These are phyloP conservation scores for Chlorella sp. DNA, from an alignment of 139 green algal species.

Conservation along the genomic window DNA sequence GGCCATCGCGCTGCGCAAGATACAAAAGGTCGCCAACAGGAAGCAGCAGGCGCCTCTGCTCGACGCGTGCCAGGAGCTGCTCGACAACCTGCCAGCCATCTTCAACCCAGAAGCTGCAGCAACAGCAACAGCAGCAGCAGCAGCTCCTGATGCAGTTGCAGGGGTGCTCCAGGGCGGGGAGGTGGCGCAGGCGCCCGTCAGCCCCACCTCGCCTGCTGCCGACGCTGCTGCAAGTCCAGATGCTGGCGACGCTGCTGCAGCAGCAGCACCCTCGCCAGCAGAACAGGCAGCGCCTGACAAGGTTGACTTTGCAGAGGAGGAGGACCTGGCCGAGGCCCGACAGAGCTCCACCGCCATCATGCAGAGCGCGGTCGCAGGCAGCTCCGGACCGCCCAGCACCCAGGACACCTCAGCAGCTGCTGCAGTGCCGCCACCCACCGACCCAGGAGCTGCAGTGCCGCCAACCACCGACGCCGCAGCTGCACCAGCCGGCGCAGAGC, in stretches of 20 bases:
- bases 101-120: conserved; percentile 18
- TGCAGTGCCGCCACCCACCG: too few relatives aligned
- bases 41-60: conserved; percentile 30
- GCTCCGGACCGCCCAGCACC: too few relatives aligned
- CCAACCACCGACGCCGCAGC: too few relatives aligned
- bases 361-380: neutral
- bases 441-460: too few relatives aligned
- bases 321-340: too few relatives aligned
- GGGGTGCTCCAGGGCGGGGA: neutral
- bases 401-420: too few relatives aligned
- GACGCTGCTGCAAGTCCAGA: too few relatives aligned
- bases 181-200: neutral
- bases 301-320: too few relatives aligned
- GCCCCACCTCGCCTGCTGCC: neutral
- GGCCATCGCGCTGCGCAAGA: conserved; percentile 38
- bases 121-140: conserved; percentile 5
- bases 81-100: conserved; percentile 34
- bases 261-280: too few relatives aligned
- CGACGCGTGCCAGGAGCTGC: conserved; percentile 28
- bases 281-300: neutral
- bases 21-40: conserved; percentile 32
- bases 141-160: conserved; percentile 4
- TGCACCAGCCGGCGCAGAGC: too few relatives aligned
- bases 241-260: too few relatives aligned
- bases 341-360: neutral